Evolutionary conservation across 2,329 filamentous ascomycete species (phyloP).

Genomic region (Neospermospora avenae): DNA sequence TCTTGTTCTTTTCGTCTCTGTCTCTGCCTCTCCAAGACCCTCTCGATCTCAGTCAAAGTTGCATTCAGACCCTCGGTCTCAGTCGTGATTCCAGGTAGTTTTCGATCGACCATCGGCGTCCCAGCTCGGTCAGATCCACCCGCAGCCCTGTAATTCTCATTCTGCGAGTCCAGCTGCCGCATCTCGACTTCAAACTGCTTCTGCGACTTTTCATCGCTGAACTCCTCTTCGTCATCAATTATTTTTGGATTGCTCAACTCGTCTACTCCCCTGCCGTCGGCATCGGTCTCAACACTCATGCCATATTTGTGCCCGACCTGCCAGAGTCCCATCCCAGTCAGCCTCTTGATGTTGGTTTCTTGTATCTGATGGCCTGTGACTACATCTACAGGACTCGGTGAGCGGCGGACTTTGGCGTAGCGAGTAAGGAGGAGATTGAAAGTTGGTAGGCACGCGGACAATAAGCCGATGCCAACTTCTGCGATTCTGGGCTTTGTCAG

Average conservation of each 20-base stretch:
- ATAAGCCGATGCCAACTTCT: slow-evolving; percentile 30
- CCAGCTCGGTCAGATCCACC: too few species aligned
- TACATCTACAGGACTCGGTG: neutral
- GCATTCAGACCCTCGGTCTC: neutral
- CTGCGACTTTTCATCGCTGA: too few species aligned
- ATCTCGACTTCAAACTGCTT: too few species aligned
- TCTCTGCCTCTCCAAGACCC: neutral
- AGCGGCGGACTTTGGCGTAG: neutral
- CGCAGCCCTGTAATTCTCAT: too few species aligned
- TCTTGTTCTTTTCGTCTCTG: neutral
- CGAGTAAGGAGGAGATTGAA: slow-evolving; percentile 24
- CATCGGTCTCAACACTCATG: neutral
- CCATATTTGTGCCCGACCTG: neutral
- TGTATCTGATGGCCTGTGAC: neutral
- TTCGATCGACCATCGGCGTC: too few species aligned
- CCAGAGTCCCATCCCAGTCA: neutral
- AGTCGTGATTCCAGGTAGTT: too few species aligned
- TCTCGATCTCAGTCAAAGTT: neutral
- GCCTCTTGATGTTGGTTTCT: neutral
- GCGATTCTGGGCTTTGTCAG: slow-evolving; percentile 12
- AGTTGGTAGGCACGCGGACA: slow-evolving; percentile 33
- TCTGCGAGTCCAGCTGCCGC: too few species aligned
- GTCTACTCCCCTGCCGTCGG: neutral
- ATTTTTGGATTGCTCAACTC: neutral
- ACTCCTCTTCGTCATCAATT: too few species aligned